phyloP scores from a whole-genome alignment of 2,329 filamentous ascomycete genomes.

The Venturia oleaginea region DNA sequence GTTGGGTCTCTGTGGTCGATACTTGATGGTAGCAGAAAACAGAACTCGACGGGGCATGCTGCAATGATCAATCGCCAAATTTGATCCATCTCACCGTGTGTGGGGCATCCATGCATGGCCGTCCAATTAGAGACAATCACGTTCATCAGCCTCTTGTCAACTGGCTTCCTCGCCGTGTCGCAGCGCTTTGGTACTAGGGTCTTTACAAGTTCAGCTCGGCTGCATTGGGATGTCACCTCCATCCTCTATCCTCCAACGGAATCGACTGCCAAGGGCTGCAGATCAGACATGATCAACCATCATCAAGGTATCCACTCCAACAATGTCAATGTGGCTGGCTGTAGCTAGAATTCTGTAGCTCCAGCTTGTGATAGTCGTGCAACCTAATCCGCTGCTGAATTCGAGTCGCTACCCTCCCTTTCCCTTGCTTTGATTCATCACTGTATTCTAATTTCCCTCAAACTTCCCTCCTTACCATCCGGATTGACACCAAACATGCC shows the following conservation, averaged over 20 bases:
- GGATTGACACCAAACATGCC: conserved; percentile 10
- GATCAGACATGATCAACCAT: not conserved
- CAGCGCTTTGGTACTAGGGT: not conserved
- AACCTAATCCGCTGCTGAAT: not conserved
- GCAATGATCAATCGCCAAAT: not conserved
- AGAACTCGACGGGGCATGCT: not conserved
- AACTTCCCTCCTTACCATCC: not conserved
- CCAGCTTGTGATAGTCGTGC: not conserved
- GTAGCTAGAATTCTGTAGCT: too few relatives aligned
- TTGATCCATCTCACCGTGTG: not conserved
- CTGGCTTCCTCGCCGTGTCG: not conserved
- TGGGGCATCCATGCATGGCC: not conserved
- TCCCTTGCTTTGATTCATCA: too few relatives aligned
- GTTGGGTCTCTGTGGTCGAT: not conserved
- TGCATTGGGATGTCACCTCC: not conserved
- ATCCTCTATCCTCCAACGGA: not conserved
- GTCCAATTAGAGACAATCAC: not conserved
- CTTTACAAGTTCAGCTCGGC: conserved; percentile 1
- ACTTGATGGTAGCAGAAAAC: too few relatives aligned
- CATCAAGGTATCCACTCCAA: not conserved
- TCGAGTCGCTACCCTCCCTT: not conserved
- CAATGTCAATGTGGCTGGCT: too few relatives aligned
- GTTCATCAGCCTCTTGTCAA: not conserved
- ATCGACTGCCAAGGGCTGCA: not conserved
- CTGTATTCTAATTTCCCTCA: too few relatives aligned